phyloP scores from a whole-genome alignment of 257 asterid species.

The Craterostigma plantagineum region DNA sequence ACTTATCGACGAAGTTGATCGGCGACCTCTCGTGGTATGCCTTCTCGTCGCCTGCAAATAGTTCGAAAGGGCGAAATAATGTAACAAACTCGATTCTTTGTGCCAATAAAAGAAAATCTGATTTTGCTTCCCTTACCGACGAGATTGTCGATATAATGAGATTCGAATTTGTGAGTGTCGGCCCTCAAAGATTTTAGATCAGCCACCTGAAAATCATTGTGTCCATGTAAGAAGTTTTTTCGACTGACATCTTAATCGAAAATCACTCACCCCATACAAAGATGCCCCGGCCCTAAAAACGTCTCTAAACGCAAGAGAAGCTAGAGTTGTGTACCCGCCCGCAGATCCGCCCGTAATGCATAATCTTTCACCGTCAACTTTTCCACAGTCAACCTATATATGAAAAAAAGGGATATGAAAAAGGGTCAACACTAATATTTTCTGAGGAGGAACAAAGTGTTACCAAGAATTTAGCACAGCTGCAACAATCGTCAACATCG shows the following conservation, averaged over 20 bases:
- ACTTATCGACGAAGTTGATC: constrained; percentile 55
- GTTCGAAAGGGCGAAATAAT: not conserved
- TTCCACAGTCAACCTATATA: constrained; percentile 58
- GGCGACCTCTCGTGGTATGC: constrained; percentile 68
- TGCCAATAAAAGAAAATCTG: constrained; percentile 1
- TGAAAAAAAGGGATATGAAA: too few relatives aligned
- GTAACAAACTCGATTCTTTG: not conserved
- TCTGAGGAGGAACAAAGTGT: constrained; percentile 4
- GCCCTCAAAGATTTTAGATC: constrained; percentile 56
- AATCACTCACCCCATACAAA: constrained; percentile 75
- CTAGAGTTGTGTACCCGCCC: constrained; percentile 94
- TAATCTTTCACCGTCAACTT: constrained; percentile 65
- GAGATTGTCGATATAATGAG: constrained; percentile 71
- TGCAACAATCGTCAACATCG: constrained; percentile 93
- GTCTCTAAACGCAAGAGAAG: constrained; percentile 81
- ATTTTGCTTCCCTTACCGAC: constrained; percentile 37
- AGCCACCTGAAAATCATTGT: constrained; percentile 40
- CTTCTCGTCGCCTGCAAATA: constrained; percentile 39
- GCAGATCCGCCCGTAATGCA: constrained; percentile 98
- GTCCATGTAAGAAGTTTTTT: constrained; percentile 3
- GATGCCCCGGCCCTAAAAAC: constrained; percentile 87
- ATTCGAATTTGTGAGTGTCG: constrained; percentile 85
- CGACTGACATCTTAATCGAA: not conserved
- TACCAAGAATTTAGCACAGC: constrained; percentile 90
- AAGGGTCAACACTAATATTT: not conserved